Base-by-base conservation (phyloP, 2,329 filamentous ascomycete genomes). In the Aspergillus tamarii region DNA sequence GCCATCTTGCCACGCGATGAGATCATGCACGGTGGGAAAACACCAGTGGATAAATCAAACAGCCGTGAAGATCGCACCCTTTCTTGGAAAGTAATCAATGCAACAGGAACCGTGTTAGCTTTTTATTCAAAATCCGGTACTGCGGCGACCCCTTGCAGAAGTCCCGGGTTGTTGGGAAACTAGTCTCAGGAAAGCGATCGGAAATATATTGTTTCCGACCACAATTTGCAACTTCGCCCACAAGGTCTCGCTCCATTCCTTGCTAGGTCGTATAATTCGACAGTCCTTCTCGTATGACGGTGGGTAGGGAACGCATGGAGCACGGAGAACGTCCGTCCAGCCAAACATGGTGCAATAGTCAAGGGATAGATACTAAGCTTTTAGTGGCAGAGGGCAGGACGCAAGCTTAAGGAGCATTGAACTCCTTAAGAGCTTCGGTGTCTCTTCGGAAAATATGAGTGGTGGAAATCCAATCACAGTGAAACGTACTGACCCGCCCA, bases 1-100 rank as follows among this genome's bases (percentile, higher is more conserved):
- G 60, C 56, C 60, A 62, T 62, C 21, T 23, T 62, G 60, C 60
- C 48, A 59, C 56, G 39, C 14, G 60, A 50, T 30, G 60, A 62
- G 56, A 62, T 52, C 57, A 59, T 39, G 26, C 23, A 30, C n/a
- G 19, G 43, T 32, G 34, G 46, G 52, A 16, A 32, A 16, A 53
- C 7, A 30, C 23, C 12, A 23, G 41, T 19, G 34, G 21, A 54
- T 53, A 62, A 26, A 39, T 39, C 30, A 28, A 59, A 59, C 41
- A 9, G 14, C 45, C 4, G 55, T 30, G 60, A 59, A 36, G 48
- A 62, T 62, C 60, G 55, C 39, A 32, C n/a, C 46, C 39, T 30
- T 59, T 36, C 30, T 11, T 16, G 52, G n/a, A 54, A 54, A 54
- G 52, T 9, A 19, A 32, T 19, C n/a, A 36, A 9, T 4, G 21